Base-by-base conservation (phyloP, 345 rosid species). In the Viola odorata region DNA sequence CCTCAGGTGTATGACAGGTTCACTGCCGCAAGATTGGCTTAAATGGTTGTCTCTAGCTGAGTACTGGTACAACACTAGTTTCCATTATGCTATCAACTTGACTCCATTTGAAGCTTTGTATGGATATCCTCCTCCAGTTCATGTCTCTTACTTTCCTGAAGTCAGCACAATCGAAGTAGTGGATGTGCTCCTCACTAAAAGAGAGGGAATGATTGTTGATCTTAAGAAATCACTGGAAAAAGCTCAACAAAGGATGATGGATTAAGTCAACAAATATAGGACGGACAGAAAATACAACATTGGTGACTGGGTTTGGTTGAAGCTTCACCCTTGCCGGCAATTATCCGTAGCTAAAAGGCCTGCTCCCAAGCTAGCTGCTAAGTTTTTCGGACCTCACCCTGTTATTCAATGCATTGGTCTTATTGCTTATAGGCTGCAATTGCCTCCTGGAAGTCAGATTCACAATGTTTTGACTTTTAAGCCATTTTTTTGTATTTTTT, bases 141-240 rank as follows among this genome's bases (percentile, higher is more conserved):
- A 10, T 7, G 0, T 7, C 14, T 4, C 37, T 14, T 0, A 0
- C 36, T 2, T 0, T 8, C 7, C 1, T 0, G 0, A 1, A 12
- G 1, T 3, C 38, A n/a, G 37, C 15, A 1, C 36, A 15, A 37
- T 14, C 4, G 15, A 15, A 4, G 13, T 8, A 3, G 61, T 41
- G 1, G 4, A 39, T 8, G 3, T 41, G 5, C 6, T 23, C 3
- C n/a, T n/a, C n/a, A n/a, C n/a, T n/a, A 0, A 14, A 6, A 40
- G 61, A 3, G 6, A 55, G 2, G 4, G 4, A 5, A 55, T 55
- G 14, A 55, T 12, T 5, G 3, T n/a, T n/a, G 0, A 3, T 14
- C 16, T 12, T 55, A 5, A 55, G 16, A 42, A 14, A 38, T 12
- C 12, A 37, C 0, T 37, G 44, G 5, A 16, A 2, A 9, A 7